phyloP scores from a whole-genome alignment of 1,284 basidiomycete genomes.

The Fomitopsis pinicola region DNA sequence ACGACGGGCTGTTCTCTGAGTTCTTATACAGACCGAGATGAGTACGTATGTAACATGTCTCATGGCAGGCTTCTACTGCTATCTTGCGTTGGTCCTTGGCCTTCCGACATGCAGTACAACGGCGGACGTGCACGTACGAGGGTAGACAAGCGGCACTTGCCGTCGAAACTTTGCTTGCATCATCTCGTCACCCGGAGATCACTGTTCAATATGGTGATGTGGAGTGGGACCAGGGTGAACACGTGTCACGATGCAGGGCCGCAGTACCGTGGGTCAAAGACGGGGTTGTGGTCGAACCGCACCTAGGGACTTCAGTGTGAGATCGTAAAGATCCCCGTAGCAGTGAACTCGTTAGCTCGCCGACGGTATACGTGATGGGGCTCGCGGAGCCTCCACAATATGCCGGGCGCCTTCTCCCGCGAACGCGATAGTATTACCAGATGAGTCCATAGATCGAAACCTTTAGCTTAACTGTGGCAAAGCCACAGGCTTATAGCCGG shows the following conservation, averaged over 20 bases:
- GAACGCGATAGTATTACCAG: background rate
- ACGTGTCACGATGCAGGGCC: background rate
- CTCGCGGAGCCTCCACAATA: background rate
- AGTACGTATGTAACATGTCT: background rate
- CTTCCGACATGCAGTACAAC: background rate
- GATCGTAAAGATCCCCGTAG: background rate
- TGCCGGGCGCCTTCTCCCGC: slow-evolving; percentile 4
- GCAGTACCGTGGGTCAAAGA: background rate
- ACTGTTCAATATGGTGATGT: background rate
- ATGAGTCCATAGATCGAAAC: slow-evolving; percentile 1
- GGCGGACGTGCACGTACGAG: background rate
- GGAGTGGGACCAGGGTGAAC: background rate
- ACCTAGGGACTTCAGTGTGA: background rate
- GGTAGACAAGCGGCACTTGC: background rate
- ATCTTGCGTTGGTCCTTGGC: background rate
- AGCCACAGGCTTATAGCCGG: background rate
- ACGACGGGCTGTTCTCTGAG: background rate
- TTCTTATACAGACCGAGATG: background rate
- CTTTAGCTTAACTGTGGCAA: background rate
- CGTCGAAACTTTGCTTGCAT: background rate
- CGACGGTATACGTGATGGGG: background rate
- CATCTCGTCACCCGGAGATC: background rate
- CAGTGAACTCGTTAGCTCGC: no score
- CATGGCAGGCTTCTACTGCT: background rate
- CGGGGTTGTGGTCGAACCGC: background rate